Base-by-base conservation (phyloP, 768 basidiomycete genomes). In the Pisolithus sp. region DNA sequence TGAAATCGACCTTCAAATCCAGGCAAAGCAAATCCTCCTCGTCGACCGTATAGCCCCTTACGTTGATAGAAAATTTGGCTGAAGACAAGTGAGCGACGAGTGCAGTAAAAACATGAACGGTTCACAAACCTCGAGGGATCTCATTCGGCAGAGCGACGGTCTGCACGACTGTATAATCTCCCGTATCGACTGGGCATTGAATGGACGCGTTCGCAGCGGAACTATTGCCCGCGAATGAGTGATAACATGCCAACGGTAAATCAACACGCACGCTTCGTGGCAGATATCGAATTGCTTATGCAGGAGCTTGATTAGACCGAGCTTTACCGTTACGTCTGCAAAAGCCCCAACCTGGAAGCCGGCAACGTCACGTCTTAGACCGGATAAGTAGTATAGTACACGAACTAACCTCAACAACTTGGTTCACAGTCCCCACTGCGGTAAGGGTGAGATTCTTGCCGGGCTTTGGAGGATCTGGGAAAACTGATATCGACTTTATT, bases 281-380 rank as follows among this genome's bases (percentile, higher is more conserved):
- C 95, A 98, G 30, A 97, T 70, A 57, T 97, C 91, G 58, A 97
- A 95, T 17, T 58, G 63, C 73, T 90, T 96, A 42, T 74, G 68
- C 30, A 98, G 71, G n/a, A 98, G 66, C 73, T 91, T 96, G 63
- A 99, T 80, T 26, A 91, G 71, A 23, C 96, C 96, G n/a, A 98
- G 76, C 68, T 97, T 98, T 51, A 99, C 95, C 1, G 71, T 70
- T 4, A 99, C 93, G 58, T 94, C 83, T 7, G 87, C 95, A 60
- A 81, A 89, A 37, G 95, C 89, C 5, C 96, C 96, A 5, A 93
- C 85, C 94, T 97, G 57, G 12, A 45, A 45, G 24, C 13, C 17
- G 12, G 23, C 49, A n/a, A 24, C 50, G 36, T 70, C 18, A 60
- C 49, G 28, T 53, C 15, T 24, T 52, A 40, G 38, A 21, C 18